A percentile compares a stretch with the other conserved stretches of the same genome.
Conservation (phyloP, 2,329 filamentous ascomycete species). For the Aspergillus costaricaensis region DNA sequence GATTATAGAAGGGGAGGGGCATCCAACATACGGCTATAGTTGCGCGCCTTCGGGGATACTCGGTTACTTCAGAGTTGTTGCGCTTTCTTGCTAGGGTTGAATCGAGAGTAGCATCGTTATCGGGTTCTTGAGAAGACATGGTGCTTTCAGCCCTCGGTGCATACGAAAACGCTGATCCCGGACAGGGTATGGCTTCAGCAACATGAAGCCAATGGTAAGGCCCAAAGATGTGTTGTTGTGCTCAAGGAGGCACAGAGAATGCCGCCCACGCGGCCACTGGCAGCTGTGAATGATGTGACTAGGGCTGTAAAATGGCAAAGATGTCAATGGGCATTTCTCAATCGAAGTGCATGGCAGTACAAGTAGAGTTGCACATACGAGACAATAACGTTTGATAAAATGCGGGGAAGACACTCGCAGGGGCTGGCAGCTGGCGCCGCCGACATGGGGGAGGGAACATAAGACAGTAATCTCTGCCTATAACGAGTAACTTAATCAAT, state of each 20-base stretch:
- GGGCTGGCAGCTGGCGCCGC: too few relatives aligned
- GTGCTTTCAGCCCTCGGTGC: background rate
- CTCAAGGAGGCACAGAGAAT: background rate
- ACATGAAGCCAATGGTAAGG: background rate
- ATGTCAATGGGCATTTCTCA: background rate
- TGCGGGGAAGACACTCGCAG: background rate
- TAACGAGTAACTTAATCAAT: too few relatives aligned
- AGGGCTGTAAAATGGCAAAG: background rate
- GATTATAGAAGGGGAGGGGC: background rate
- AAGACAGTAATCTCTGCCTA: too few relatives aligned
- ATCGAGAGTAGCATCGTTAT: slow-evolving; percentile 17
- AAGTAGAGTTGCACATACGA: background rate
- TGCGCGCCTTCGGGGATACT: slow-evolving; percentile 37
- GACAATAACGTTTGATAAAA: background rate
- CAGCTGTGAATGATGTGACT: background rate
- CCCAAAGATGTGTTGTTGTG: background rate
- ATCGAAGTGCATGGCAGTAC: background rate
- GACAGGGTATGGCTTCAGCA: background rate
- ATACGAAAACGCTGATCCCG: background rate
- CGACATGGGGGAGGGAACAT: too few relatives aligned
- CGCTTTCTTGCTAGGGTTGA: slow-evolving; percentile 27
- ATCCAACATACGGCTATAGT: slow-evolving; percentile 36
- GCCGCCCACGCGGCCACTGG: too few relatives aligned
- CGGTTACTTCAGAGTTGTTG: slow-evolving; percentile 31
- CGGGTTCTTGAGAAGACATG: slow-evolving; percentile 27